These are phyloP conservation scores for Dictyostelium citrinum DNA, from an alignment of 78 protist species.

Conservation along the genomic window DNA sequence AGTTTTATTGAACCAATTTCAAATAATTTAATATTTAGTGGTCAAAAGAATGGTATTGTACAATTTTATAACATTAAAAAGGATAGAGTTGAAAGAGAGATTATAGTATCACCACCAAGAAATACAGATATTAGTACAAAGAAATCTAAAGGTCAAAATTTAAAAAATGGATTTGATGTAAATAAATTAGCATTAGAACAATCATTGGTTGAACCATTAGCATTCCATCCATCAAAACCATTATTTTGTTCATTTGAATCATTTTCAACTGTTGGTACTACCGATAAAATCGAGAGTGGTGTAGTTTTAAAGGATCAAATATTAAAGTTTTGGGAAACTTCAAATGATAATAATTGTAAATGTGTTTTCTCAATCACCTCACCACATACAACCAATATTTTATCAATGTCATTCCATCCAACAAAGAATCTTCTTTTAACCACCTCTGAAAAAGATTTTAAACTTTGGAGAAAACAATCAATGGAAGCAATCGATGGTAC, in stretches of 20 bases:
- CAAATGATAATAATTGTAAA: not conserved
- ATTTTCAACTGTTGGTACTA: not conserved
- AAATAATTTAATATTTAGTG: conserved; percentile 10
- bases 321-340: conserved; percentile 38
- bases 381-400: conserved; percentile 19
- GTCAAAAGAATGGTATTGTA: conserved; percentile 34
- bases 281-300: not conserved
- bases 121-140: conserved; percentile 26
- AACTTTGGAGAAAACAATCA: conserved; percentile 16
- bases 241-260: conserved; percentile 25
- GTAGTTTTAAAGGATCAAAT: not conserved
- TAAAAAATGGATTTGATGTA: not conserved
- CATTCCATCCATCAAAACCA: not conserved
- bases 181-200: not conserved
- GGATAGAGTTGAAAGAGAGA: not conserved
- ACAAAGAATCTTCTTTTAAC: not conserved
- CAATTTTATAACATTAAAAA: conserved; percentile 25
- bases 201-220: conserved; percentile 6
- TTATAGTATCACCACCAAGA: conserved; percentile 26
- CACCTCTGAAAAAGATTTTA: not conserved
- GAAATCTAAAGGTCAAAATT: not conserved
- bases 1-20: not conserved
- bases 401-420: conserved; percentile 60
- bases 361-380: not conserved
- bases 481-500: not conserved